Evolutionary conservation across 371 early-diverging fungal species (phyloP).

Genomic region (Encephalitozoon romaleae): DNA sequence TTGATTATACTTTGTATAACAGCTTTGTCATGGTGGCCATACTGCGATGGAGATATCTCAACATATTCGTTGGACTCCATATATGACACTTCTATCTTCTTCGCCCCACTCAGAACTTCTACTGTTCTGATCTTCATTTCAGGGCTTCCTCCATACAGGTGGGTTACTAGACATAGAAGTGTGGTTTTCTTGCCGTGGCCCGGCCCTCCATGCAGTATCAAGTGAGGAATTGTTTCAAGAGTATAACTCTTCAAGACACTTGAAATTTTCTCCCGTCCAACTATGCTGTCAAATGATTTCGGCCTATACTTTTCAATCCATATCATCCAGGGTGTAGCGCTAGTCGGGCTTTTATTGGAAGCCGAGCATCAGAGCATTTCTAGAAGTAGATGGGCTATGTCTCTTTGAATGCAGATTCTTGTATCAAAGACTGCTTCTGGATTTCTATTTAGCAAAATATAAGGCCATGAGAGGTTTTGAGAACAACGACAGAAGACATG

Average conservation of each 20-base stretch:
- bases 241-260: constrained; percentile 70
- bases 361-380: neutral
- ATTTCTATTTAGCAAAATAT: neutral
- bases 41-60: constrained; percentile 63
- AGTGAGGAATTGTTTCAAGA: constrained; percentile 68
- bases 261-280: constrained; percentile 69
- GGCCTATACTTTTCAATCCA: constrained; percentile 95
- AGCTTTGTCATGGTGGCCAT: constrained; percentile 82
- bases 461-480: neutral
- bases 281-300: constrained; percentile 70
- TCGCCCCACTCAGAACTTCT: constrained; percentile 75
- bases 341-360: neutral
- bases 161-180: constrained; percentile 67
- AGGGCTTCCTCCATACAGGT: constrained; percentile 50
- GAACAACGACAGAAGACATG: neutral
- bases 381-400: neutral
- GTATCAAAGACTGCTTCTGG: neutral
- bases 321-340: constrained; percentile 62
- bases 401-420: too few species aligned
- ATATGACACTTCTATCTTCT: constrained; percentile 69
- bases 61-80: constrained; percentile 57
- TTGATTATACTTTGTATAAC: constrained; percentile 91
- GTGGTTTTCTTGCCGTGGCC: constrained; percentile 95
- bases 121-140: constrained; percentile 68
- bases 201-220: constrained; percentile 84